Evolutionary conservation across 495 filamentous ascomycete species (phyloP).

Genomic region (Aspergillus cavernicola): DNA sequence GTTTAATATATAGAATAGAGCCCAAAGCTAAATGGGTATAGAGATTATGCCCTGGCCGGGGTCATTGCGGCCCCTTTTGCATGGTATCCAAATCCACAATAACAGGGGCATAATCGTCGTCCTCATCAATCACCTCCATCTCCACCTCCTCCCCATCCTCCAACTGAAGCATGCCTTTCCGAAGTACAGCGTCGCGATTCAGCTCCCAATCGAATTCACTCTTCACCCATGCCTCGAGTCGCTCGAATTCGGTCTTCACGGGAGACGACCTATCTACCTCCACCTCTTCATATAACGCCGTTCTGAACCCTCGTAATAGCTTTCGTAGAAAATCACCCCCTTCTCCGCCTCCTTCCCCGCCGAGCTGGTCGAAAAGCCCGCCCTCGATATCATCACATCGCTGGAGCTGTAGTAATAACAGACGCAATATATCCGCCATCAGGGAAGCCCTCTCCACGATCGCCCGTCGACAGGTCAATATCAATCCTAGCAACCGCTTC

Average conservation of each 20-base stretch:
- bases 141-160: conserved; percentile 78
- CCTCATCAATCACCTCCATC: conserved; percentile 72
- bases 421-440: conserved; percentile 56
- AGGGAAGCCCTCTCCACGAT: conserved; percentile 53
- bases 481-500: conserved; percentile 68
- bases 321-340: conserved; percentile 53
- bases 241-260: conserved; percentile 51
- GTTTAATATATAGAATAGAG: too few relatives aligned
- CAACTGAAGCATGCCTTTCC: conserved; percentile 62
- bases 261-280: conserved; percentile 26
- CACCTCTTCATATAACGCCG: conserved; percentile 40
- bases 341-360: conserved; percentile 34
- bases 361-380: conserved; percentile 49
- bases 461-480: conserved; percentile 65
- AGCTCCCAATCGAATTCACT: conserved; percentile 64
- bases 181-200: conserved; percentile 49
- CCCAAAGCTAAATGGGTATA: too few relatives aligned
- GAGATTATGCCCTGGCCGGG: too few relatives aligned
- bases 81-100: conserved; percentile 68
- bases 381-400: conserved; percentile 67
- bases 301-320: conserved; percentile 51
- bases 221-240: conserved; percentile 53
- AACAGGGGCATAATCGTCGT: conserved; percentile 80
- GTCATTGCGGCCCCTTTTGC: background rate
- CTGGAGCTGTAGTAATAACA: conserved; percentile 66